Evolutionary conservation across 441 rosid genomes (phyloP).

Genomic region (Croton laevigatus): DNA sequence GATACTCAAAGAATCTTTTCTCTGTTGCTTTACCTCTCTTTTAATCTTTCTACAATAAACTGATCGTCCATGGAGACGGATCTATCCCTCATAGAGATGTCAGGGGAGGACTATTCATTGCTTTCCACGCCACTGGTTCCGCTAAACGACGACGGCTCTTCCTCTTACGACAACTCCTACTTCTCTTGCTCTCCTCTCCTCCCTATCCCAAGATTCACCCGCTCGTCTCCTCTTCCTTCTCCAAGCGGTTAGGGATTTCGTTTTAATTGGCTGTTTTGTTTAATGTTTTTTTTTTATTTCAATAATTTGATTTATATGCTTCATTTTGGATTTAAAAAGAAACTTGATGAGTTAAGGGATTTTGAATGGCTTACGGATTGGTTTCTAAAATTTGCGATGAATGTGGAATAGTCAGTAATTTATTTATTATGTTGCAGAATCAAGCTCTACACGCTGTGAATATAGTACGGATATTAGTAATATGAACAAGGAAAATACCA

Average conservation of each 20-base stretch:
- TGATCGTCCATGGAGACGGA: conserved; percentile 37
- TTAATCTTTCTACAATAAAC: too few species aligned
- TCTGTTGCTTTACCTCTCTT: not conserved
- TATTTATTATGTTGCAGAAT: conserved; percentile 5
- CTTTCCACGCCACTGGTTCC: conserved; percentile 29
- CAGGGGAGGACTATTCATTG: conserved; percentile 61
- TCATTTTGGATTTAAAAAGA: not conserved
- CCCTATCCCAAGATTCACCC: conserved; percentile 45
- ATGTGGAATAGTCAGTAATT: not conserved
- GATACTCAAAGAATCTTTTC: not conserved
- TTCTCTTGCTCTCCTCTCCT: conserved; percentile 78
- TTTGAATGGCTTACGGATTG: not conserved
- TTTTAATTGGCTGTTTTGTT: not conserved
- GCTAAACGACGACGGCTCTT: conserved; percentile 31
- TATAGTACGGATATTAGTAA: conserved; percentile 17
- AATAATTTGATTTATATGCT: not conserved
- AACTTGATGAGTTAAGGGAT: not conserved
- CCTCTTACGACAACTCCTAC: conserved; percentile 23
- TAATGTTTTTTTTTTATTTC: not conserved
- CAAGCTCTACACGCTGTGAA: conserved; percentile 22
- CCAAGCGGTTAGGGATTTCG: conserved; percentile 38
- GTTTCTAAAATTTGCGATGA: not conserved
- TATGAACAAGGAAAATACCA: conserved; percentile 44
- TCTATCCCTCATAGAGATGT: conserved; percentile 56
- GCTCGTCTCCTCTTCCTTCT: conserved; percentile 21